Conservation (phyloP, 1,139 yeast species). For the Candida frijolesensis region DNA sequence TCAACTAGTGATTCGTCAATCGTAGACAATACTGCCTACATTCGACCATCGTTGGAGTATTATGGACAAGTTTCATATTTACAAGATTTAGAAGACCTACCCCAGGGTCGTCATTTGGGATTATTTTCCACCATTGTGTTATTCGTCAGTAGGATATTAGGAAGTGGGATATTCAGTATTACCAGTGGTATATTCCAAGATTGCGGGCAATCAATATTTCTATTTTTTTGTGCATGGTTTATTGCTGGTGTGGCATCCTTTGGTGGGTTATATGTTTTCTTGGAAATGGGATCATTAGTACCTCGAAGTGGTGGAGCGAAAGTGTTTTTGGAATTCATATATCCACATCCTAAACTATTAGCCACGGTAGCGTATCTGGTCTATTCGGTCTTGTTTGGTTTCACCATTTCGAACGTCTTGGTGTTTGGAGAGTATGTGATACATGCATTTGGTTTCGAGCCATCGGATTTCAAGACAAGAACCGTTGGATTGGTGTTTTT, state of each 20-base stretch:
- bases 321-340: conserved; percentile 67
- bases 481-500: conserved; percentile 48
- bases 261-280: conserved; percentile 64
- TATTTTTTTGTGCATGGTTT: conserved; percentile 64
- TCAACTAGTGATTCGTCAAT: not conserved
- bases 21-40: conserved; percentile 5
- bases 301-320: conserved; percentile 79
- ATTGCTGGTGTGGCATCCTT: conserved; percentile 63
- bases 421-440: conserved; percentile 72
- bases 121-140: conserved; percentile 63
- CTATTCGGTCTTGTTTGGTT: conserved; percentile 63
- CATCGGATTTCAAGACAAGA: conserved; percentile 42
- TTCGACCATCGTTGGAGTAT: conserved; percentile 5
- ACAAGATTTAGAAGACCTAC: conserved; percentile 54
- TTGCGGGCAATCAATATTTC: conserved; percentile 64
- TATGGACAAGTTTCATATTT: conserved; percentile 17
- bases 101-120: conserved; percentile 77
- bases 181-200: conserved; percentile 68
- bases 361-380: conserved; percentile 61
- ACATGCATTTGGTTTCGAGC: conserved; percentile 46
- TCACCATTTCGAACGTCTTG: conserved; percentile 63
- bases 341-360: conserved; percentile 58
- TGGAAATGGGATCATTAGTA: conserved; percentile 69
- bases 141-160: conserved; percentile 70
- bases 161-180: conserved; percentile 76